Evolutionary conservation across 768 basidiomycete genomes (phyloP).

Genomic region (Lanmaoa rubissima): DNA sequence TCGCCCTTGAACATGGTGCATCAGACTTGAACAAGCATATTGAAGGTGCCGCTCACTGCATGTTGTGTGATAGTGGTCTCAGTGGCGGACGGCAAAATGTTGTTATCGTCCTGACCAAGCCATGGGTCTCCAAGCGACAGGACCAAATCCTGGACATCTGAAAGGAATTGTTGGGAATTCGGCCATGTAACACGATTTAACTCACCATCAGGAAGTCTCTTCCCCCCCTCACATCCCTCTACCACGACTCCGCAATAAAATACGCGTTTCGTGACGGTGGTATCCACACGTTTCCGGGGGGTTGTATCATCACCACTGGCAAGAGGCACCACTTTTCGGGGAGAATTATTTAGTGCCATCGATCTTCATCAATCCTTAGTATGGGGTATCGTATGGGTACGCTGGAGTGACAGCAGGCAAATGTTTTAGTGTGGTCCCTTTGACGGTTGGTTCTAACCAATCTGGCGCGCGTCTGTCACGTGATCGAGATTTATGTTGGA

Average conservation of each 20-base stretch:
- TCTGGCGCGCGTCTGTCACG: slow-evolving; percentile 25
- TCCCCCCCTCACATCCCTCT: slow-evolving; percentile 74
- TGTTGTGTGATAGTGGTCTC: slow-evolving; percentile 37
- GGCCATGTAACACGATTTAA: slow-evolving; percentile 2
- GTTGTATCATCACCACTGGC: slow-evolving; percentile 64
- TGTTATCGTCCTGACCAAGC: slow-evolving; percentile 47
- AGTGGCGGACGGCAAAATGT: slow-evolving; percentile 44
- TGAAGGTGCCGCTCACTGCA: slow-evolving; percentile 40
- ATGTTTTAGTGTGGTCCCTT: background rate
- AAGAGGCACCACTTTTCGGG: slow-evolving; percentile 71
- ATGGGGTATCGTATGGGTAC: slow-evolving; percentile 2
- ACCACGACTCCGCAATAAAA: slow-evolving; percentile 91
- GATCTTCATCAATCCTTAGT: slow-evolving; percentile 18
- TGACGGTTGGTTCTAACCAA: slow-evolving; percentile 4
- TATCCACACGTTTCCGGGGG: slow-evolving; percentile 38
- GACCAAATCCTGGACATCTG: slow-evolving; percentile 79
- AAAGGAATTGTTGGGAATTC: slow-evolving; percentile 10
- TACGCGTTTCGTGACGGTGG: slow-evolving; percentile 66
- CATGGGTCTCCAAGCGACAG: slow-evolving; percentile 73
- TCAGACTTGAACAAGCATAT: slow-evolving; percentile 10
- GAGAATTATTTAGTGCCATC: slow-evolving; percentile 70
- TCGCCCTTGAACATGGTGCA: slow-evolving; percentile 22
- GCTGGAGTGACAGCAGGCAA: background rate
- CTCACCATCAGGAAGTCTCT: slow-evolving; percentile 65
- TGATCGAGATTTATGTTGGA: slow-evolving; percentile 19